Conservation (phyloP, 2,329 filamentous ascomycete genomes). For the Xylaria polymorpha region DNA sequence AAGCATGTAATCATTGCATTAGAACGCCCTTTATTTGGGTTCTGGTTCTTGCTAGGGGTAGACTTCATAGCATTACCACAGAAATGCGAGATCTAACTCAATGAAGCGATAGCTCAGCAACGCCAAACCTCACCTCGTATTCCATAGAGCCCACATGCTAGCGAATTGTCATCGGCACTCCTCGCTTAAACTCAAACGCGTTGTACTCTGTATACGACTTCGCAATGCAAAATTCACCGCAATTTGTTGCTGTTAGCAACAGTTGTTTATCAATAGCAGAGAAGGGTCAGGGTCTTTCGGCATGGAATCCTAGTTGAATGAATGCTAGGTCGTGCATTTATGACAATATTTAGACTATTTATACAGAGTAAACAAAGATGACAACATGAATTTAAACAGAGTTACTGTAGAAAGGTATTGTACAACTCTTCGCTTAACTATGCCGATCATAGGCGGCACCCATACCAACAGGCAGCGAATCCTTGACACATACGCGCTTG, state of each 20-base stretch:
- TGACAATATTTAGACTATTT: not conserved
- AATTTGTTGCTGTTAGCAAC: not conserved
- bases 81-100: no score
- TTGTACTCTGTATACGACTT: not conserved
- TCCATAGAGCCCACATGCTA: not conserved
- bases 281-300: not conserved
- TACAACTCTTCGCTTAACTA: not conserved
- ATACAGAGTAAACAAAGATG: not conserved
- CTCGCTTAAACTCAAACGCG: not conserved
- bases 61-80: no score
- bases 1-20: no score
- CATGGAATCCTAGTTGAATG: not conserved
- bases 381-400: slow-evolving; percentile 8
- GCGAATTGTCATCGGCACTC: slow-evolving; percentile 1
- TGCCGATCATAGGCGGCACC: not conserved
- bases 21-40: no score
- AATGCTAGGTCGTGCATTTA: not conserved
- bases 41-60: no score
- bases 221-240: not conserved
- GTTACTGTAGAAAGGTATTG: not conserved
- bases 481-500: not conserved
- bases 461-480: not conserved
- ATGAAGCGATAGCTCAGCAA: no score
- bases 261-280: not conserved
- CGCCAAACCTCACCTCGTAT: not conserved